Base-by-base conservation (phyloP, 768 basidiomycete genomes). In the Clavulina sp. region DNA sequence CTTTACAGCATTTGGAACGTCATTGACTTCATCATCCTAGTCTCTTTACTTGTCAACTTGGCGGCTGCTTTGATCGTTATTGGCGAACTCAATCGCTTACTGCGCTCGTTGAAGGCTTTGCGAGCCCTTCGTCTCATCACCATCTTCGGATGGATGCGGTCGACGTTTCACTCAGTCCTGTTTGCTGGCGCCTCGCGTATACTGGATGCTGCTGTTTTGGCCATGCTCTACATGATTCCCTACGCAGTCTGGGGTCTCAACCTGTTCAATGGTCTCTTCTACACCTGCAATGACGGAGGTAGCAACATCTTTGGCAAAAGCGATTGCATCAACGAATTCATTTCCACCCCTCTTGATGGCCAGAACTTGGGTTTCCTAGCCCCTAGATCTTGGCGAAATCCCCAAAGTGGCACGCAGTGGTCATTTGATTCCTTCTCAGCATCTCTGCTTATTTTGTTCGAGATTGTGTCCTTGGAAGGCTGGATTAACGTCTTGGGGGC, bases 181-280 rank as follows among this genome's bases (percentile, higher is more conserved):
- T 80, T 95, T 56, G 81, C 84, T 9, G 92, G 92, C 2, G 81
- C 80, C 6, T 62, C 72, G 29, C 81, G 85, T 58, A 91, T 97
- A 55, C 56, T 95, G 50, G 88, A 93, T 57, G 93, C 93, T 1
- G 87, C 82, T 3, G 65, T 93, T 46, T 76, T 96, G 16, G 87
- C 92, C 49, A 75, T 91, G 41, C 73, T 96, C 48, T 89, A 88
- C 63, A 82, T 89, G 77, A 84, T 89, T 57, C 86, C 86, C 0
- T 89, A 86, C 60, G 85, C 88, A 18, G 80, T 92, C 5, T 92
- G 88, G 88, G 89, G 91, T 6, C 74, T 86, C 48, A 95, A 89
- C 60, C 85, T 96, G 63, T 96, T 96, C 65, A 70, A 78, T 2
- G 91, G 88, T 16, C 66, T 78, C 53, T 78, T 89, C 70, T 89